Evolutionary conservation across 2,329 filamentous ascomycete species (phyloP), one percentile per base, ranked within the genome.

Genomic region (Fusarium tupiense): DNA sequence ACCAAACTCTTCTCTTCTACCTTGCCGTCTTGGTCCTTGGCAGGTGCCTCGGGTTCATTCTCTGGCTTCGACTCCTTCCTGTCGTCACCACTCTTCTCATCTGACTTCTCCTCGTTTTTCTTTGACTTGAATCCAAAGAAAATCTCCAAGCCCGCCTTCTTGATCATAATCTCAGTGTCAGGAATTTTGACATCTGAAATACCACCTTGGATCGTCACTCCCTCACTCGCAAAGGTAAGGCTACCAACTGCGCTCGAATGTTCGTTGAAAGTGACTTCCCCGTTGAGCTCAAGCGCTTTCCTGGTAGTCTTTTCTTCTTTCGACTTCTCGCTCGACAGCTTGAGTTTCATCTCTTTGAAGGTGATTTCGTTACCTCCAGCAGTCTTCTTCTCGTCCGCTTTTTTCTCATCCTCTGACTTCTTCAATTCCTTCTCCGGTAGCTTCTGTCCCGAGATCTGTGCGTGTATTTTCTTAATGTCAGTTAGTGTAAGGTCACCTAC

Each of bases 391-490:
- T 29, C 44, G 1, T 47, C 44, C 3, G 17, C 43, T 13, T 24
- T 26, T 9, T 46, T 19, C 17, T 46, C n/a, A 0, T 46, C n/a
- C 5, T 20, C 44, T 29, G 24, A 47, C 24, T 47, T 47, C 17
- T 20, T 47, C 0, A 0, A 0, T 9, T 47, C 44, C 12, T 47
- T 47, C 19, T 10, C 44, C 0, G 12, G 24, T 7, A 29, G 0
- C 12, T 47, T 47, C 3, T 20, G 44, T 29, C 44, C 44, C 8
- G 12, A 26, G 8, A 29, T 47, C 19, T 47, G 19, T 29, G 44
- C 44, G 24, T 47, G 44, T 47, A 47, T 47, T 2, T 47, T 29
- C 44, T 29, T 29, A 0, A 47, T 47, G 12, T 47, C 24, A 14
- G 24, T 47, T 10, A 47, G 17, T 29, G 44, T 29, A 26, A 47